Evolutionary conservation across 1,284 basidiomycete genomes (phyloP).

Genomic region (Earliella scabrosa): DNA sequence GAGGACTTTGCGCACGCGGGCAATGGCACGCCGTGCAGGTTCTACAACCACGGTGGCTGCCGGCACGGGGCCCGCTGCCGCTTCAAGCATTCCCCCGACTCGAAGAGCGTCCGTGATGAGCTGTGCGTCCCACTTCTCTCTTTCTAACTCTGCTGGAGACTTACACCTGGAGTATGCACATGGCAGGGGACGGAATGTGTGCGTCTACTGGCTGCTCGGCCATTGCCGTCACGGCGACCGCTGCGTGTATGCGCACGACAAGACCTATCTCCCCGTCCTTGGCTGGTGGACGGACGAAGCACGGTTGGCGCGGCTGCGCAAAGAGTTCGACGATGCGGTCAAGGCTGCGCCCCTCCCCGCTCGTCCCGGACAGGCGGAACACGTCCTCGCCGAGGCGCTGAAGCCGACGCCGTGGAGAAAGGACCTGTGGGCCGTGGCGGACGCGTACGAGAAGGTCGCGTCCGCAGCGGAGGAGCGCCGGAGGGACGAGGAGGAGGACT

Average conservation of each 20-base stretch:
- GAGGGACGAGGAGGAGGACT: conserved; percentile 1
- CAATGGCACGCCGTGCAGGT: conserved; percentile 52
- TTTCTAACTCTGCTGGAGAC: too few species aligned
- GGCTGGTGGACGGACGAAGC: conserved; percentile 4
- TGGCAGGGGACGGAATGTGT: conserved; percentile 5
- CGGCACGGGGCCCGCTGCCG: conserved; percentile 42
- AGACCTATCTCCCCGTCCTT: conserved; percentile 32
- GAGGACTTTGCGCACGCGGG: conserved; percentile 54
- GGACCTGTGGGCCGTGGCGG: conserved; percentile 3
- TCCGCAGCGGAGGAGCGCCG: neutral
- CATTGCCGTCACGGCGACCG: conserved; percentile 37
- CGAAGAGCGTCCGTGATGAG: conserved; percentile 52
- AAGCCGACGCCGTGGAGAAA: conserved; percentile 10
- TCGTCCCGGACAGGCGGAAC: neutral
- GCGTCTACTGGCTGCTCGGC: conserved; percentile 33
- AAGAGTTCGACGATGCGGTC: neutral
- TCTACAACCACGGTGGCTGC: conserved; percentile 55
- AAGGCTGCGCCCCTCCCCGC: neutral
- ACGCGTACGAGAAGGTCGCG: conserved; percentile 2
- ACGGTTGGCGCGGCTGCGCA: conserved; percentile 6
- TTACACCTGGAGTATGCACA: neutral
- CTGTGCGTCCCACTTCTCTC: too few species aligned
- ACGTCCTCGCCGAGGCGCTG: conserved; percentile 9
- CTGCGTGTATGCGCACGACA: conserved; percentile 44
- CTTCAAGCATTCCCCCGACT: conserved; percentile 55